A percentile compares a stretch with the other conserved stretches of the same genome.
phyloP scores from a whole-genome alignment of 2,329 filamentous ascomycete genomes.

The Sphaerulina vaccinii region DNA sequence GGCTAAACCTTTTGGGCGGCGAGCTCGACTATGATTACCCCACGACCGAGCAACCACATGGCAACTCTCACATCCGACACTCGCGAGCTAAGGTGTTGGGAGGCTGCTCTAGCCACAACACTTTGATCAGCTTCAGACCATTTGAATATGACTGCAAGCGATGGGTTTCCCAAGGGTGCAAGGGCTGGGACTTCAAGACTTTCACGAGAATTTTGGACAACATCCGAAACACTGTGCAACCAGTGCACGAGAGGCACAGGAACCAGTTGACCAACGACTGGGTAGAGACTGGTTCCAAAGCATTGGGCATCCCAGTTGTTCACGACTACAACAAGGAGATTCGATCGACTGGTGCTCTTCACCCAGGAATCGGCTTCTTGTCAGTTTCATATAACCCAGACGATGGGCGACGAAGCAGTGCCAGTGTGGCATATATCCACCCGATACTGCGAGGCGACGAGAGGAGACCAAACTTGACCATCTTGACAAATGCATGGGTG shows the following conservation, averaged over 20 bases:
- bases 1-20: conserved; percentile 79
- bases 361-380: conserved; percentile 82
- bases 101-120: conserved; percentile 92
- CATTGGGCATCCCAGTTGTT: conserved; percentile 77
- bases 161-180: conserved; percentile 79
- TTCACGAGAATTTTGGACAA: conserved; percentile 81
- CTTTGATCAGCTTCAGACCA: conserved; percentile 86
- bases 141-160: conserved; percentile 84
- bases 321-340: conserved; percentile 87
- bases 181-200: conserved; percentile 82
- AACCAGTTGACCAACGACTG: conserved; percentile 92
- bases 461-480: conserved; percentile 76
- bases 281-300: conserved; percentile 75
- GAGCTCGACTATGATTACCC: conserved; percentile 89
- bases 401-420: conserved; percentile 77
- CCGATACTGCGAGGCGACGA: conserved; percentile 83
- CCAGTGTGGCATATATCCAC: conserved; percentile 89
- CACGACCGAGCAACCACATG: conserved; percentile 84
- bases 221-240: conserved; percentile 85
- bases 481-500: conserved; percentile 86
- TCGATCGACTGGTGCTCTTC: conserved; percentile 67
- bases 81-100: conserved; percentile 89
- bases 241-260: conserved; percentile 78
- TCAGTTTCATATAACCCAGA: conserved; percentile 89
- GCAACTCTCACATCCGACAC: conserved; percentile 89